A percentile compares a stretch with the other conserved stretches of the same genome.
phyloP scores from a whole-genome alignment of 495 filamentous ascomycete species.

The Neurospora sp. region DNA sequence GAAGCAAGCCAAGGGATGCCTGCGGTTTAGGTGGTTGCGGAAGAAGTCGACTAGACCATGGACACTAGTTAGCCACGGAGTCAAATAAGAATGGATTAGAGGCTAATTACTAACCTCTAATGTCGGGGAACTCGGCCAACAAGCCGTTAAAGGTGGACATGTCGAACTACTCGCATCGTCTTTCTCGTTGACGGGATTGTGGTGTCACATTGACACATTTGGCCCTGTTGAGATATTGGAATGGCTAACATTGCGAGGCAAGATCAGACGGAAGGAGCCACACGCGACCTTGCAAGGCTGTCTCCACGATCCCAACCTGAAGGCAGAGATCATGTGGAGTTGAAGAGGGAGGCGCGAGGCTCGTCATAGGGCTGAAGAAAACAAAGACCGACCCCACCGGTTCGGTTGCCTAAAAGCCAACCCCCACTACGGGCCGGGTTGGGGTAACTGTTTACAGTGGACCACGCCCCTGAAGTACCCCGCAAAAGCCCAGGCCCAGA shows the following conservation, averaged over 20 bases:
- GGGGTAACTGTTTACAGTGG: background rate
- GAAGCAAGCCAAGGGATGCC: constrained; percentile 73
- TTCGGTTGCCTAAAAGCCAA: background rate
- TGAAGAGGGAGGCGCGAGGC: background rate
- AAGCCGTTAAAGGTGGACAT: constrained; percentile 34
- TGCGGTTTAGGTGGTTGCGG: constrained; percentile 42
- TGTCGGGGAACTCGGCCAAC: constrained; percentile 55
- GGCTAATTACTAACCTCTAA: constrained; percentile 36
- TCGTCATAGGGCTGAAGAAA: background rate
- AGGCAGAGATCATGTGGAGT: no score
- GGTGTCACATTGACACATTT: background rate
- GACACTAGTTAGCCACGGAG: background rate
- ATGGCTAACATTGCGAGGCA: background rate
- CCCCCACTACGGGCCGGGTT: background rate
- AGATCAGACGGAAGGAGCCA: background rate
- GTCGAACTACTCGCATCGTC: background rate
- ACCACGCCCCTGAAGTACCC: background rate
- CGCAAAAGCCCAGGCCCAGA: background rate
- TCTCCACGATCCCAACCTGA: no score
- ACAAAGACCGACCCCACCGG: background rate
- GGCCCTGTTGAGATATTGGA: background rate
- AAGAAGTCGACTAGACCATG: constrained; percentile 67
- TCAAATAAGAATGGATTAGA: background rate
- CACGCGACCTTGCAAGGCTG: no score
- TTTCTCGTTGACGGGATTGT: background rate